phyloP scores from a whole-genome alignment of 1,284 basidiomycete genomes.

The Austropuccinia psidii region DNA sequence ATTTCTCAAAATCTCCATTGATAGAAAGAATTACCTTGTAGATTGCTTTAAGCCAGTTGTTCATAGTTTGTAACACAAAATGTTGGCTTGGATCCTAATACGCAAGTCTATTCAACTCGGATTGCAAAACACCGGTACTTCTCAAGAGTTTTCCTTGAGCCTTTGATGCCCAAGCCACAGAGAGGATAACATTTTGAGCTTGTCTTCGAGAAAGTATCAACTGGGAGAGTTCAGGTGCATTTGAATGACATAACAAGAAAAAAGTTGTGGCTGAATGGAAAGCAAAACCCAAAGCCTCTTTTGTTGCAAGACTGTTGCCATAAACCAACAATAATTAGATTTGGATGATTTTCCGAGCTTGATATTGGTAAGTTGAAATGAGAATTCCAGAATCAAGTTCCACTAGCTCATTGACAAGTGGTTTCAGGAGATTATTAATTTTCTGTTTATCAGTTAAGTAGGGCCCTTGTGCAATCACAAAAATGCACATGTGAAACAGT shows the following conservation, averaged over 20 bases:
- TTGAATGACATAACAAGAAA: background rate
- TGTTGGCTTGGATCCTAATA: no score
- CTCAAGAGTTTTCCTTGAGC: no score
- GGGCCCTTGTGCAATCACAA: slow-evolving; percentile 1
- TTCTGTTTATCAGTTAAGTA: background rate
- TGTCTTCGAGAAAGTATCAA: no score
- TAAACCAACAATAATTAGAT: background rate
- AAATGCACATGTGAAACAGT: background rate
- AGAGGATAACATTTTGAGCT: no score
- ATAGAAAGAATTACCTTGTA: no score
- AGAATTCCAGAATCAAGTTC: background rate
- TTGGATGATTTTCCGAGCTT: background rate
- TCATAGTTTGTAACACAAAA: no score
- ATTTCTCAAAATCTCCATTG: no score
- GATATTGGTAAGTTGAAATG: background rate
- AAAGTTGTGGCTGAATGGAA: background rate
- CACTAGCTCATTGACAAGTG: background rate
- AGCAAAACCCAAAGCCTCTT: background rate
- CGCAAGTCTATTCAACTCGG: no score
- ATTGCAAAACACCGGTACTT: no score
- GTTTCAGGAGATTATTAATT: slow-evolving; percentile 2
- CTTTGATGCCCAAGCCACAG: no score
- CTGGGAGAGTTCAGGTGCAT: background rate
- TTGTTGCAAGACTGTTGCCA: background rate
- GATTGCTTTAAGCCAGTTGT: no score